Percentiles rank a stretch among this genome's conserved stretches.
Conservation (phyloP, 1,139 yeast genomes). For the Wickerhamiella pararugosa region DNA sequence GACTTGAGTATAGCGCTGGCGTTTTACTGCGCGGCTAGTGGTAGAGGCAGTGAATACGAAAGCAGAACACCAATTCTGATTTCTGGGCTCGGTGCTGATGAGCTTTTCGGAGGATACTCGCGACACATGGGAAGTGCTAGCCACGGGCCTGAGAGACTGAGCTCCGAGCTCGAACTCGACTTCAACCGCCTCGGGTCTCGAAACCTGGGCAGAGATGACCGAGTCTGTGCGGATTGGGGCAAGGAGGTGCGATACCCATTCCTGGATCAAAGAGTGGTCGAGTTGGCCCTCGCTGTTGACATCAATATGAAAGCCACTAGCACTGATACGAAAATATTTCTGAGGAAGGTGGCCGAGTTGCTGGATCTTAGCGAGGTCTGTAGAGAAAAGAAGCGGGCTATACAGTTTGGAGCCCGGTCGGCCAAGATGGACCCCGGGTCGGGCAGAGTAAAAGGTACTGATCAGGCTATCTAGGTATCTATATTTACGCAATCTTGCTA, state of each 20-base stretch:
- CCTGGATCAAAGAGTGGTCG: slow-evolving; percentile 48
- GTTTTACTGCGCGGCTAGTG: slow-evolving; percentile 75
- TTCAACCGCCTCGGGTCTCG: slow-evolving; percentile 59
- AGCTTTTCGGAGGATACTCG: slow-evolving; percentile 83
- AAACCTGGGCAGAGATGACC: slow-evolving; percentile 81
- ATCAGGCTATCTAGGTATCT: background rate
- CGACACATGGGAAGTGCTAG: slow-evolving; percentile 36
- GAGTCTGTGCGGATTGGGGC: slow-evolving; percentile 76
- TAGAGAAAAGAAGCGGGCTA: slow-evolving; percentile 79
- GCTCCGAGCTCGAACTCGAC: slow-evolving; percentile 49
- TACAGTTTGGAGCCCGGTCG: slow-evolving; percentile 89
- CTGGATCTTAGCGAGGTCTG: slow-evolving; percentile 41
- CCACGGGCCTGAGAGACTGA: slow-evolving; percentile 21
- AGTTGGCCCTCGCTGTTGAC: slow-evolving; percentile 29
- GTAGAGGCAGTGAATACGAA: slow-evolving; percentile 31
- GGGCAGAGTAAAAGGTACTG: slow-evolving; percentile 41
- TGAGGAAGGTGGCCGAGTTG: slow-evolving; percentile 45
- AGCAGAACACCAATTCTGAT: slow-evolving; percentile 56
- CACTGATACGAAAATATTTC: slow-evolving; percentile 37
- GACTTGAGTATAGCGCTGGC: slow-evolving; percentile 91
- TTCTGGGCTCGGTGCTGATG: slow-evolving; percentile 97
- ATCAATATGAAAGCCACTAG: slow-evolving; percentile 25
- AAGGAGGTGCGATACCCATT: slow-evolving; percentile 85
- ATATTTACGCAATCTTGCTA: too few relatives aligned
- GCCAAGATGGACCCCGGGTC: slow-evolving; percentile 80